These are phyloP conservation scores for Xylaria acuta DNA, from an alignment of 495 filamentous ascomycete species.

Conservation along the genomic window DNA sequence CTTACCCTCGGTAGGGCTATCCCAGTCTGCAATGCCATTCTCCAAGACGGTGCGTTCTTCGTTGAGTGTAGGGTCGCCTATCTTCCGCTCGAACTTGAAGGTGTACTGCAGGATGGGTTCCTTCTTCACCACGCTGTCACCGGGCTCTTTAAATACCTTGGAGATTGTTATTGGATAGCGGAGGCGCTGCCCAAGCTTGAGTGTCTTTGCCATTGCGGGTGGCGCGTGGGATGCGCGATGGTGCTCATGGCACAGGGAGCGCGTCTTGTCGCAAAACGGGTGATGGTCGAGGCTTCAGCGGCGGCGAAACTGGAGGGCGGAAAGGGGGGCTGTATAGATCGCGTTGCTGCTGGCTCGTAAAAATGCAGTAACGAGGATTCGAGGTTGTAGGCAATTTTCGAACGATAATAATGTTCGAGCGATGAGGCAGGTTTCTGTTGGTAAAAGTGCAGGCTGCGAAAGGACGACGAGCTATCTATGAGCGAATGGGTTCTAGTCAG, in stretches of 20 bases:
- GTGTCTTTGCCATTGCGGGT: slow-evolving; percentile 44
- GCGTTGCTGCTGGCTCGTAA: not conserved
- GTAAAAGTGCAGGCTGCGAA: slow-evolving; percentile 7
- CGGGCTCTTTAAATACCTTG: slow-evolving; percentile 76
- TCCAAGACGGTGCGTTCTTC: slow-evolving; percentile 63
- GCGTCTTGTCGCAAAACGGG: slow-evolving; percentile 24
- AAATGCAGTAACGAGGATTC: not conserved
- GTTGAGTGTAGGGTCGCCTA: slow-evolving; percentile 72
- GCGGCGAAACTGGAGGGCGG: not conserved
- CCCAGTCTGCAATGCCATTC: slow-evolving; percentile 76
- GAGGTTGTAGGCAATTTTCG: not conserved
- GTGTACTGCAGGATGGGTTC: slow-evolving; percentile 82
- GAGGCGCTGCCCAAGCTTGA: slow-evolving; percentile 63
- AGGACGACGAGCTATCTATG: slow-evolving; percentile 12
- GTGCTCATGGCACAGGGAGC: slow-evolving; percentile 30
- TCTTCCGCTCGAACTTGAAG: slow-evolving; percentile 74
- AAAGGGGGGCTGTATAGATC: not conserved
- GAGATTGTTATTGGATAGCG: slow-evolving; percentile 96
- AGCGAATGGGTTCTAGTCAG: not conserved
- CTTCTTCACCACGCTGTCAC: slow-evolving; percentile 75
- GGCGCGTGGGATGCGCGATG: slow-evolving; percentile 28
- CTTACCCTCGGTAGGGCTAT: slow-evolving; percentile 80
- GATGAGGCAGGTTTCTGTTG: not conserved
- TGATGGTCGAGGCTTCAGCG: not conserved
- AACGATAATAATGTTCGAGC: not conserved